phyloP scores from a whole-genome alignment of 1,284 basidiomycete species.

The Naganishia liquefaciens region DNA sequence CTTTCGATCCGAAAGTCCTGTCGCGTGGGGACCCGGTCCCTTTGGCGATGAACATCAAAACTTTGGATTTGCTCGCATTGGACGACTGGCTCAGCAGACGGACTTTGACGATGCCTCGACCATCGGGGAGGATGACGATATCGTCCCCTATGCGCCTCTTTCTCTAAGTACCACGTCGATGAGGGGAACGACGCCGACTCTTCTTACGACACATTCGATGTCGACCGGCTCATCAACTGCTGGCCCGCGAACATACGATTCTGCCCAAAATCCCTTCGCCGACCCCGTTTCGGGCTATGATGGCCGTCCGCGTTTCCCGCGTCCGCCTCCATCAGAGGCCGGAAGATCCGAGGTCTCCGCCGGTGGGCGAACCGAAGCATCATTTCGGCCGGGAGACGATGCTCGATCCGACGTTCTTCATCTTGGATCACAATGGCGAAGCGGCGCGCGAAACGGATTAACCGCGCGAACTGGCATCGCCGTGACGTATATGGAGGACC shows the following conservation, averaged over 20 bases:
- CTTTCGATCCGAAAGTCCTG: slow-evolving; percentile 9
- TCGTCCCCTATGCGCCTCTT: slow-evolving; percentile 14
- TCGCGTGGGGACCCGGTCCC: slow-evolving; percentile 20
- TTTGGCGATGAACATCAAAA: slow-evolving; percentile 14
- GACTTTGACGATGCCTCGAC: slow-evolving; percentile 25
- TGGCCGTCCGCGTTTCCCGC: not conserved
- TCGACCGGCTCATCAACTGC: slow-evolving; percentile 2
- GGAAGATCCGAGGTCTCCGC: slow-evolving; percentile 25
- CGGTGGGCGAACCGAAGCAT: slow-evolving; percentile 22
- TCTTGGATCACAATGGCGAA: slow-evolving; percentile 22
- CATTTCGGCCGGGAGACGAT: slow-evolving; percentile 30
- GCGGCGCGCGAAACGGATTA: not conserved
- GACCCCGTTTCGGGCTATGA: slow-evolving; percentile 1
- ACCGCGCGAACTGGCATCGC: not conserved
- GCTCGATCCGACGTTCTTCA: slow-evolving; percentile 26
- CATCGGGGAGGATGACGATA: slow-evolving; percentile 1
- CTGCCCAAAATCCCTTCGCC: slow-evolving; percentile 22
- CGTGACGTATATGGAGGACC: slow-evolving; percentile 12
- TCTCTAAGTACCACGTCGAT: not conserved
- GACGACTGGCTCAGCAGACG: slow-evolving; percentile 12
- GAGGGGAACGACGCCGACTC: not conserved
- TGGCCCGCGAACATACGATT: not conserved
- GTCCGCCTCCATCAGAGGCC: slow-evolving; percentile 11
- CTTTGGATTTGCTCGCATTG: not conserved
- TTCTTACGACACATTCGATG: slow-evolving; percentile 3